Conservation (phyloP, 352 stramenopile species). For the Phytopythium oedochilum region DNA sequence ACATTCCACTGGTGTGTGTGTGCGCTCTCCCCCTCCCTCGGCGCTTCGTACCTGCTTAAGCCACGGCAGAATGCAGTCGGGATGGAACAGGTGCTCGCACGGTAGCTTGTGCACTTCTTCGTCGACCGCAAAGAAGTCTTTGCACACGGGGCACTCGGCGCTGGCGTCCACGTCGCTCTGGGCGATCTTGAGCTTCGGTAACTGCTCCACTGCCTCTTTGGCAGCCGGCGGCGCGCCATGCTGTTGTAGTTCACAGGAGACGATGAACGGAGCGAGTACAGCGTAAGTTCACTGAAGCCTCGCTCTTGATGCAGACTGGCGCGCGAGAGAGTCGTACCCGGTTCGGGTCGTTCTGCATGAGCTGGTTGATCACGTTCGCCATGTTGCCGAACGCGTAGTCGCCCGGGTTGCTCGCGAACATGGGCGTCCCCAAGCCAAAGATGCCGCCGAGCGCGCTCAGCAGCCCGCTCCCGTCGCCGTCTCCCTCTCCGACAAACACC, state of each 20-base stretch:
- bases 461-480: constrained; percentile 38
- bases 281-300: too few relatives aligned
- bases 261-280: too few relatives aligned
- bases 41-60: constrained; percentile 48
- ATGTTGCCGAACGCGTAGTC: constrained; percentile 87
- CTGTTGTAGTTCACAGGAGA: too few relatives aligned
- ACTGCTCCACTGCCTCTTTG: constrained; percentile 68
- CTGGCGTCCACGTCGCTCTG: constrained; percentile 71
- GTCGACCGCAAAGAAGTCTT: constrained; percentile 77
- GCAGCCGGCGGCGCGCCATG: constrained; percentile 73
- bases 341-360: constrained; percentile 88
- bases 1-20: too few relatives aligned
- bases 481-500: constrained; percentile 65
- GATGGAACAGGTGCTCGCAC: constrained; percentile 76
- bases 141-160: constrained; percentile 84
- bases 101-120: constrained; percentile 72
- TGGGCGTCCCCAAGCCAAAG: constrained; percentile 25
- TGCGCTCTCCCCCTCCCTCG: too few relatives aligned
- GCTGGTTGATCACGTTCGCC: constrained; percentile 81
- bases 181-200: constrained; percentile 70
- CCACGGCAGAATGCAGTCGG: constrained; percentile 85
- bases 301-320: too few relatives aligned
- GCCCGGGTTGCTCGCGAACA: constrained; percentile 54
- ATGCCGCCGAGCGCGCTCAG: constrained; percentile 60
- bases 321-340: constrained; percentile 32